Base-by-base conservation (phyloP, 2,329 filamentous ascomycete species). In the Boeremia exigua region DNA sequence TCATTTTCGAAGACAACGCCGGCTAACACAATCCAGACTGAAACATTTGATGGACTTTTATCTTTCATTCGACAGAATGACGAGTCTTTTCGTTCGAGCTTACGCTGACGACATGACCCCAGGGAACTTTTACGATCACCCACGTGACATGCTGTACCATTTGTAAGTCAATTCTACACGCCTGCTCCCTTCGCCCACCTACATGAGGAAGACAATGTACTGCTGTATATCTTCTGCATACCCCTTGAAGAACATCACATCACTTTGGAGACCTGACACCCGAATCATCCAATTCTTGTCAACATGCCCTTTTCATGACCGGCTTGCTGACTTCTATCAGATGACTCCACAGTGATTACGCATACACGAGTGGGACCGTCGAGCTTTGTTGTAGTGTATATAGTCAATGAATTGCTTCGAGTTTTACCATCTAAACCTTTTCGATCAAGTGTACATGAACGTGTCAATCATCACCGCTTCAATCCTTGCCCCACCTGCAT, bases 211-310 rank as follows among this genome's bases (percentile, higher is more conserved):
- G 75, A 79, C 77, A 74, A 78, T 78, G 71, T 79, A 81, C 85
- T 81, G 83, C 84, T 87, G 83, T 86, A 82, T 86, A 86, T 81
- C 86, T 85, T 77, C 84, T 74, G 83, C 86, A 81, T 77, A 66
- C 71, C 71, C 78, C 66, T 82, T 86, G 84, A 84, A 78, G 83
- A 86, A 82, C 72, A 80, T 73, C 75, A 50, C 74, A 82, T 85
- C 83, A 86, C 82, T 82, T 86, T 86, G 84, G 84, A 86, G 84
- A 87, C 80, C 84, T 86, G 84, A 86, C 68, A 58, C 44, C 43
- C 48, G 43, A 48, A 28, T 40, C 27, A 15, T 14, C 33, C 14
- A 45, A 15, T n/a, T 28, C 14, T 17, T 37, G 10, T 53, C 15
- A 36, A 47, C 12, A 32, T 17, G n/a, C 2, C 8, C 39, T 30